Evolutionary conservation across 2,329 filamentous ascomycete genomes (phyloP).

Genomic region (Diplodia seriata): DNA sequence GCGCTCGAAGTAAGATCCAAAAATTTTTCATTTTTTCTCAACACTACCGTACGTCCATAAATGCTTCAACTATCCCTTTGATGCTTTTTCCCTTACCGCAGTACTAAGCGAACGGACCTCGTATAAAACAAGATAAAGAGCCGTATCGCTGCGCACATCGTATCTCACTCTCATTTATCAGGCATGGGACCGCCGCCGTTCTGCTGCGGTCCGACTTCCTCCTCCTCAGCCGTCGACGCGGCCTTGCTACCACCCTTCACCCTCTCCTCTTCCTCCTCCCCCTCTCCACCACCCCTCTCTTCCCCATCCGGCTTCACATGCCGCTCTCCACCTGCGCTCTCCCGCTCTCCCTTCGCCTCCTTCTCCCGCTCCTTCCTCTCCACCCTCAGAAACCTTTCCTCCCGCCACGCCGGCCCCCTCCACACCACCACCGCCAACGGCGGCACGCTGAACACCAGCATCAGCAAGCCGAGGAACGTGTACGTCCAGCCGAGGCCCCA

Average conservation of each 20-base stretch:
- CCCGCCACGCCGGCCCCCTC: conserved; percentile 48
- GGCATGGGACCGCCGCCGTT: background rate
- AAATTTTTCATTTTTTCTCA: too few relatives aligned
- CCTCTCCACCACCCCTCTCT: too few relatives aligned
- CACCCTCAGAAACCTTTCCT: conserved; percentile 45
- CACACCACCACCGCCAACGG: conserved; percentile 47
- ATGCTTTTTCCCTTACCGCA: background rate
- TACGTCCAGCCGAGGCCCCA: conserved; percentile 48
- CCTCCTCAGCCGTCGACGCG: background rate
- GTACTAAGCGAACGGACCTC: background rate
- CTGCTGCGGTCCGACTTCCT: background rate
- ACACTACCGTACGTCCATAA: too few relatives aligned
- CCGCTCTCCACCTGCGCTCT: background rate
- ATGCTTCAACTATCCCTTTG: too few relatives aligned
- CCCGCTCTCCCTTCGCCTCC: conserved; percentile 19
- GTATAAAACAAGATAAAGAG: background rate
- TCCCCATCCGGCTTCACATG: background rate
- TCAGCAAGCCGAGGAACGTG: conserved; percentile 50
- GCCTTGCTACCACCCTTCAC: too few relatives aligned
- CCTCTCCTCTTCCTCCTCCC: background rate
- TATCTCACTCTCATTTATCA: background rate
- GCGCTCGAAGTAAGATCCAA: too few relatives aligned
- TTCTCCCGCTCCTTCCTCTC: conserved; percentile 41
- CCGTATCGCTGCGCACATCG: conserved; percentile 58
- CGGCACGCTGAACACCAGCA: conserved; percentile 46